These are phyloP conservation scores for Neofusicoccum umdonicola DNA, from an alignment of 2,329 filamentous ascomycete species.

Conservation along the genomic window DNA sequence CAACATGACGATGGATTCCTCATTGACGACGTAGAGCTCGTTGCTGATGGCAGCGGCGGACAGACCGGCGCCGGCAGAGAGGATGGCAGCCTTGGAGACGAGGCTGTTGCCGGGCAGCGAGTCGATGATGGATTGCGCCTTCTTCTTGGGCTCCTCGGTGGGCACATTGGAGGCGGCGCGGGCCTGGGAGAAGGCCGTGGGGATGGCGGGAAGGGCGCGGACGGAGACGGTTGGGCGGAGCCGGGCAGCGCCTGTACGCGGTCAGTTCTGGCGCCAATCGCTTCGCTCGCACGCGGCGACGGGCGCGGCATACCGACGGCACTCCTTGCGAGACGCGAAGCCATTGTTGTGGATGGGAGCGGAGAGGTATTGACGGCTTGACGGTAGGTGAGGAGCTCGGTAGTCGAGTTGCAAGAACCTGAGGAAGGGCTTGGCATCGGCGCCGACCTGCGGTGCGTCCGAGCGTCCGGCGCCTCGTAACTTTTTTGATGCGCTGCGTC, in stretches of 20 bases:
- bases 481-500: slow-evolving; percentile 11
- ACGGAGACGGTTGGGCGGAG: slow-evolving; percentile 73
- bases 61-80: slow-evolving; percentile 86
- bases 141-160: slow-evolving; percentile 87
- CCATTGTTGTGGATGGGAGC: slow-evolving; percentile 69
- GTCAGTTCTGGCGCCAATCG: slow-evolving; percentile 42
- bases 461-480: background rate
- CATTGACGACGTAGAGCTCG: slow-evolving; percentile 99
- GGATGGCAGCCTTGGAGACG: slow-evolving; percentile 93
- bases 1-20: slow-evolving; percentile 93
- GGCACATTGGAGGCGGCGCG: slow-evolving; percentile 76
- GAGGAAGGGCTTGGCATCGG: slow-evolving; percentile 19
- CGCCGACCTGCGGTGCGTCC: background rate
- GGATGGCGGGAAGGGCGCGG: slow-evolving; percentile 70
- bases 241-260: slow-evolving; percentile 74
- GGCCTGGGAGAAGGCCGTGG: slow-evolving; percentile 62
- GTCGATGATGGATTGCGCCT: slow-evolving; percentile 94
- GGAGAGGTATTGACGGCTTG: slow-evolving; percentile 34
- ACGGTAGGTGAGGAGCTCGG: slow-evolving; percentile 28
- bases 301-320: slow-evolving; percentile 73
- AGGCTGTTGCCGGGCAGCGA: slow-evolving; percentile 88
- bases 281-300: slow-evolving; percentile 26
- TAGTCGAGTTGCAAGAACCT: slow-evolving; percentile 15
- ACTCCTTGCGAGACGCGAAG: slow-evolving; percentile 94
- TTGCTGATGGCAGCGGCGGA: slow-evolving; percentile 96